Evolutionary conservation across 2,329 filamentous ascomycete species (phyloP).

Genomic region (Trichoderma harzianum): DNA sequence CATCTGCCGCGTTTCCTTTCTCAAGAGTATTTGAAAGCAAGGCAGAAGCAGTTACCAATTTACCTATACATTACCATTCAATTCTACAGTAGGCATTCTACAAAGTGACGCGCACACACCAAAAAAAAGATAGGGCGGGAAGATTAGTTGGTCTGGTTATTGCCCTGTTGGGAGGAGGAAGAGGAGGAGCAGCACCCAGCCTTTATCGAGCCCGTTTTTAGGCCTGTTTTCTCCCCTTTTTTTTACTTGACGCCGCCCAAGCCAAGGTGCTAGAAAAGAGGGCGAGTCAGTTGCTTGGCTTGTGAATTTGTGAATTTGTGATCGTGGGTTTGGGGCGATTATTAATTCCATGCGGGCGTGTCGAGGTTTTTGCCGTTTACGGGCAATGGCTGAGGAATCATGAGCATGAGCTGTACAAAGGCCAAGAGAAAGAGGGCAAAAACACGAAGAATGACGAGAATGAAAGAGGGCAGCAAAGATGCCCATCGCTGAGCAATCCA

Average conservation of each 20-base stretch:
- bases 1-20: background rate
- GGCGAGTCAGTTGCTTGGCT: background rate
- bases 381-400: background rate
- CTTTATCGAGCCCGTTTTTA: background rate
- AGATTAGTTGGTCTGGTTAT: background rate
- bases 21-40: background rate
- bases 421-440: background rate
- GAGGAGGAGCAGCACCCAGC: background rate
- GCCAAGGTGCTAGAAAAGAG: background rate
- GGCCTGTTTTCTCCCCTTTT: background rate
- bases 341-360: background rate
- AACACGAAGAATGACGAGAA: background rate
- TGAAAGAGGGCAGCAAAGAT: background rate
- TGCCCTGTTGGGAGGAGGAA: background rate
- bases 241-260: background rate
- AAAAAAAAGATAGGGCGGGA: background rate
- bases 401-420: background rate
- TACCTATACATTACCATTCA: background rate
- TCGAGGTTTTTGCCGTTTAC: background rate
- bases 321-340: background rate
- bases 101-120: background rate
- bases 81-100: background rate
- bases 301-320: background rate
- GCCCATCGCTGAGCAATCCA: background rate
- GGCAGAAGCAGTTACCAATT: background rate